Base-by-base conservation (phyloP, 345 rosid genomes). In the Turnera subulata region DNA sequence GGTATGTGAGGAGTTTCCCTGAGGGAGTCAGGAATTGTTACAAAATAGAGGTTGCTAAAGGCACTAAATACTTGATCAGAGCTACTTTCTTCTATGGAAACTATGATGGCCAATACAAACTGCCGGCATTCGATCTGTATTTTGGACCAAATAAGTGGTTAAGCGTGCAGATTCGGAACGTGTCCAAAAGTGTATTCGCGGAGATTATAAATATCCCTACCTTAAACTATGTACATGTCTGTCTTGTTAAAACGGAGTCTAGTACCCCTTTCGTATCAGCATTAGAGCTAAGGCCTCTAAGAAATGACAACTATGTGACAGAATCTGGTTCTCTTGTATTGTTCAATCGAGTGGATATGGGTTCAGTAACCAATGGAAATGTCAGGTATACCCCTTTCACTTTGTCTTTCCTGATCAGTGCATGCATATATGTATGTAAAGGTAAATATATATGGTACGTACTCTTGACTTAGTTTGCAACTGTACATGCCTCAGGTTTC, bases 1-100 rank as follows among this genome's bases (percentile, higher is more conserved):
- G 29, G 55, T 20, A 56, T 21, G 50, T 79, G 0, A 57, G 61
- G 52, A 64, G 67, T 49, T 79, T 76, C 24, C 71, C 81, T 3
- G 58, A 39, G 2, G 79, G 77, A 13, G 45, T 5, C 23, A 65
- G 72, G 55, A 73, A 66, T 39, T 80, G 81, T 25, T 76, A 73
- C 51, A 49, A 43, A 15, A 43, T 78, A 2, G 23, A 51, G 1
- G 55, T 56, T 3, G 44, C 50, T 0, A 46, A 20, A 20, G 50
- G 52, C n/a, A 65, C 33, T 29, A n/a, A n/a, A n/a, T n/a, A n/a
- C n/a, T n/a, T n/a, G n/a, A n/a, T n/a, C n/a, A n/a, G n/a, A n/a
- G n/a, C 83, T 0, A 54, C 55, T 14, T 84, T 78, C 62, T 51
- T 70, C 69, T 78, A 86, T 9, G 88, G 84, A 21, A 75, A 84